Conservation (phyloP, 2,329 filamentous ascomycete species). For the Ophiostoma triangulosporum region DNA sequence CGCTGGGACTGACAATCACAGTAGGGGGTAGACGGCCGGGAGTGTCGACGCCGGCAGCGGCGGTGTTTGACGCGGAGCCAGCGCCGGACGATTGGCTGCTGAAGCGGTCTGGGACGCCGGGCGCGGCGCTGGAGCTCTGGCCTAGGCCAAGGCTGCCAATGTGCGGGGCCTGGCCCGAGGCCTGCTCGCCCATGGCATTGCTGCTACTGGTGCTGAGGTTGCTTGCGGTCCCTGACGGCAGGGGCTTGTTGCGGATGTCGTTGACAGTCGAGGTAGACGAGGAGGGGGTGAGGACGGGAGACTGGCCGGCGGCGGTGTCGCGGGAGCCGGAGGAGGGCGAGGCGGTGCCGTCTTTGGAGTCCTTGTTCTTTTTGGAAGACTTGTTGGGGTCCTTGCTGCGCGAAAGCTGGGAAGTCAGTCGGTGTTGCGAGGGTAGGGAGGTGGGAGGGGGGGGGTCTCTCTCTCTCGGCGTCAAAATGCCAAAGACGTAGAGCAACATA, state of each 20-base stretch:
- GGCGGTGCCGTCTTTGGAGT: constrained; percentile 61
- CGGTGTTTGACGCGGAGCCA: constrained; percentile 26
- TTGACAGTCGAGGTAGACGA: constrained; percentile 81
- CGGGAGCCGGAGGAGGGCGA: constrained; percentile 52
- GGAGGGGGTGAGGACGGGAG: constrained; percentile 60
- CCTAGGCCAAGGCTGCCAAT: constrained; percentile 19
- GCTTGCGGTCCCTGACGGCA: constrained; percentile 42
- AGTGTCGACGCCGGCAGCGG: constrained; percentile 38
- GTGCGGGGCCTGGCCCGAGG: constrained; percentile 26
- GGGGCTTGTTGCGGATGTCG: constrained; percentile 72
- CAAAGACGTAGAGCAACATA: constrained; percentile 6
- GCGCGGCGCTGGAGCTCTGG: constrained; percentile 17
- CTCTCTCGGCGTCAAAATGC: background rate
- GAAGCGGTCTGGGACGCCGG: constrained; percentile 25
- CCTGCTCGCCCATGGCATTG: constrained; percentile 8
- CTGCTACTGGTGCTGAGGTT: constrained; percentile 22
- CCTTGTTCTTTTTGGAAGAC: constrained; percentile 64
- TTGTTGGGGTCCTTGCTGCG: constrained; percentile 79
- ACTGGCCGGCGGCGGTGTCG: constrained; percentile 39
- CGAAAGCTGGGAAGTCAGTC: constrained; percentile 54
- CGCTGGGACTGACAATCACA: constrained; percentile 88
- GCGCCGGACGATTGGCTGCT: constrained; percentile 22
- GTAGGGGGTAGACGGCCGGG: constrained; percentile 63
- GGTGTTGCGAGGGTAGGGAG: constrained; percentile 15
- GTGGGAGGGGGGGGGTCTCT: background rate